Evolutionary conservation across 2,329 filamentous ascomycete genomes (phyloP).

Genomic region (Cladophialophora yegresii): DNA sequence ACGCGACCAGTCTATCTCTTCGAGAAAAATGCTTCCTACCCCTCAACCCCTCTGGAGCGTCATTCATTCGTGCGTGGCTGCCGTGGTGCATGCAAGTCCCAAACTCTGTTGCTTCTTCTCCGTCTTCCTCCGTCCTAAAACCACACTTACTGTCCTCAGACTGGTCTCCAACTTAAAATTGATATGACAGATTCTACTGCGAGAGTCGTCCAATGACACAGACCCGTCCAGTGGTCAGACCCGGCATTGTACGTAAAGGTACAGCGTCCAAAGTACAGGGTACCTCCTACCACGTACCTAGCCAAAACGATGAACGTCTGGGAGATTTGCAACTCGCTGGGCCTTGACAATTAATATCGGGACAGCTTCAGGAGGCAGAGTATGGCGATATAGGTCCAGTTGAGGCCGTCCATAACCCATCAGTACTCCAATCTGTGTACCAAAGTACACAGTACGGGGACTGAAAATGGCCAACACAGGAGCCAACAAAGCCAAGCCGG

Average conservation of each 20-base stretch:
- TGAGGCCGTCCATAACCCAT: too few species aligned
- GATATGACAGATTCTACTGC: too few species aligned
- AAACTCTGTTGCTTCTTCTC: not conserved
- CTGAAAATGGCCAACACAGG: too few species aligned
- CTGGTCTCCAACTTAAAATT: not conserved
- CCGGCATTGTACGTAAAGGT: not conserved
- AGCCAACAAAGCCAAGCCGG: too few species aligned
- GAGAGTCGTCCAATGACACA: not conserved
- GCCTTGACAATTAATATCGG: not conserved
- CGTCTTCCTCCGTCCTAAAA: not conserved
- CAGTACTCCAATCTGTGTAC: too few species aligned
- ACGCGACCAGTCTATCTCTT: not conserved
- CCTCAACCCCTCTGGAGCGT: not conserved
- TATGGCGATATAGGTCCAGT: too few species aligned
- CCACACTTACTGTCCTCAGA: not conserved
- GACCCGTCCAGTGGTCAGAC: not conserved
- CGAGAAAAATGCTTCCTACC: not conserved
- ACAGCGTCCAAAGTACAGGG: too few species aligned
- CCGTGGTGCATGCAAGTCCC: not conserved
- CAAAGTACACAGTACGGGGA: too few species aligned
- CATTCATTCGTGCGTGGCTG: not conserved
- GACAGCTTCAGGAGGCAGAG: not conserved
- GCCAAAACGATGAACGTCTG: not conserved
- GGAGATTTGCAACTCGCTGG: not conserved
- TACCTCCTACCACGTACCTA: too few species aligned